Percentiles rank a stretch among this genome's conserved stretches.
Conservation (phyloP, 768 basidiomycete species). For the Naganishia friedmannii region DNA sequence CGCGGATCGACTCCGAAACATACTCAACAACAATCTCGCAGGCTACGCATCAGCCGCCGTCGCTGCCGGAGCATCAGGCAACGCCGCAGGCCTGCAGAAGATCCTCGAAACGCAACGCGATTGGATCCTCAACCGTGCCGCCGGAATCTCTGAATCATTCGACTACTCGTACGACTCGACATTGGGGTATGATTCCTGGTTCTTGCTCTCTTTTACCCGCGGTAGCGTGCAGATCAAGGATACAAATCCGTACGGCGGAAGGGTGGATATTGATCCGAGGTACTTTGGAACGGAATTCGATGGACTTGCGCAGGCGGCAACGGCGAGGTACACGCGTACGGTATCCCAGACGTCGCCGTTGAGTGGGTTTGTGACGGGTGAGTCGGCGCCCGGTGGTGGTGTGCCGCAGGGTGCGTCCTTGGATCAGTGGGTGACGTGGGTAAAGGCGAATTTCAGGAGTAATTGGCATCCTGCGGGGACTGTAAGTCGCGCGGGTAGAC, state of each 20-base stretch:
- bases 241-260: slow-evolving; percentile 36
- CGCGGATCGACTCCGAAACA: slow-evolving; percentile 33
- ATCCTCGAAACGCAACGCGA: slow-evolving; percentile 44
- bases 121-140: slow-evolving; percentile 42
- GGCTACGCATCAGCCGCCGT: slow-evolving; percentile 42
- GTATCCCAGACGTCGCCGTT: slow-evolving; percentile 33
- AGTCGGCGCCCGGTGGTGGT: slow-evolving; percentile 17
- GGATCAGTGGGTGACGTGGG: slow-evolving; percentile 39
- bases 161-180: slow-evolving; percentile 27
- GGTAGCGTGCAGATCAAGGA: slow-evolving; percentile 43
- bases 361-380: slow-evolving; percentile 9
- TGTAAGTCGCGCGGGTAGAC: slow-evolving; percentile 10
- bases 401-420: slow-evolving; percentile 22
- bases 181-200: slow-evolving; percentile 40
- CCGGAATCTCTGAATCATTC: slow-evolving; percentile 38
- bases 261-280: slow-evolving; percentile 38
- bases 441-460: slow-evolving; percentile 37
- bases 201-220: slow-evolving; percentile 43
- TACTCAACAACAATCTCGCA: slow-evolving; percentile 39
- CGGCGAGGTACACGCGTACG: slow-evolving; percentile 36
- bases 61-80: slow-evolving; percentile 36
- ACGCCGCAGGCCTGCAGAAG: slow-evolving; percentile 34
- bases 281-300: slow-evolving; percentile 42
- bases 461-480: slow-evolving; percentile 48
- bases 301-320: slow-evolving; percentile 41